Evolutionary conservation across 2,329 filamentous ascomycete species (phyloP).

Genomic region (Colletotrichum karsti): DNA sequence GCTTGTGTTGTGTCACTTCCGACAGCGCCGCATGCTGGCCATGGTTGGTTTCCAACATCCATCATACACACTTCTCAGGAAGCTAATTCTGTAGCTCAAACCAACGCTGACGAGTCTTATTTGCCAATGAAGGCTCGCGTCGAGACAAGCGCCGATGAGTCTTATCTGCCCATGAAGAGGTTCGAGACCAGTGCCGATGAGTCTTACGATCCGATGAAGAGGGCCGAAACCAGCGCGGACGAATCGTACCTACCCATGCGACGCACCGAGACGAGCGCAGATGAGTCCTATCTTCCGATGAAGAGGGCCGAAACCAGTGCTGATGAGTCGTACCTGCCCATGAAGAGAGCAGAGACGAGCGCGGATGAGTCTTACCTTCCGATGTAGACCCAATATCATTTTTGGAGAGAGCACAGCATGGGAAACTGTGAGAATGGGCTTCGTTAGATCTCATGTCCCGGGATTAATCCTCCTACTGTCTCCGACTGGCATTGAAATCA

Average conservation of each 20-base stretch:
- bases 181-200: conserved; percentile 8
- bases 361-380: too few species aligned
- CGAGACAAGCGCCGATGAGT: conserved; percentile 17
- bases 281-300: neutral
- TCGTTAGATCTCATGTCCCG: too few species aligned
- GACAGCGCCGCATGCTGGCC: neutral
- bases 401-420: too few species aligned
- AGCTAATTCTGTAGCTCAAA: neutral
- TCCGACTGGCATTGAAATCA: too few species aligned
- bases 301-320: too few species aligned
- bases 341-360: too few species aligned
- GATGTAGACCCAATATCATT: too few species aligned
- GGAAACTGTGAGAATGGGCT: too few species aligned
- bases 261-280: neutral
- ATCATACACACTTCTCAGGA: neutral
- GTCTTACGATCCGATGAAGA: conserved; percentile 2
- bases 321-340: too few species aligned
- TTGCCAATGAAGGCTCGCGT: conserved; percentile 12
- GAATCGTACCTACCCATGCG: neutral
- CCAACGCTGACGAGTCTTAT: conserved; percentile 21
- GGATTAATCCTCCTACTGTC: too few species aligned
- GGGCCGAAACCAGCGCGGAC: neutral
- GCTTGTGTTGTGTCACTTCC: conserved; percentile 12
- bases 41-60: neutral
- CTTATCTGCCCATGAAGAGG: conserved; percentile 13